These are phyloP conservation scores for Claviceps digitariae DNA, from an alignment of 2,329 filamentous ascomycete genomes.

Conservation along the genomic window DNA sequence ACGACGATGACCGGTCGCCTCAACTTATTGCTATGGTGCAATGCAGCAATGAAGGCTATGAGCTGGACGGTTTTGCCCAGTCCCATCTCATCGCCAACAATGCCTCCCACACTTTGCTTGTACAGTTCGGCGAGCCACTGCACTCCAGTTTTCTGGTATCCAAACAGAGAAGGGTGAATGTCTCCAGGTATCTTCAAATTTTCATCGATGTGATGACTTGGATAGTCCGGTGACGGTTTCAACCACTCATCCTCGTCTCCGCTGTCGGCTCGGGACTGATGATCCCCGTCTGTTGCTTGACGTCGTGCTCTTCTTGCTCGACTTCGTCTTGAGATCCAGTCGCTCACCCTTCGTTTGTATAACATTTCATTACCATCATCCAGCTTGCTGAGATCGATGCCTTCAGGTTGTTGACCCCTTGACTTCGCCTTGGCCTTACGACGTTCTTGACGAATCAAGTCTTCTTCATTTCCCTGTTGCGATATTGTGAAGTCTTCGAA, in stretches of 20 bases:
- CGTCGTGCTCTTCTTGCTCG: slow-evolving; percentile 26
- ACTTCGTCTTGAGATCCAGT: slow-evolving; percentile 51
- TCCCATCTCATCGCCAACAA: slow-evolving; percentile 96
- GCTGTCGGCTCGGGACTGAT: slow-evolving; percentile 25
- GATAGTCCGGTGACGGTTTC: slow-evolving; percentile 69
- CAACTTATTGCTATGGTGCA: slow-evolving; percentile 83
- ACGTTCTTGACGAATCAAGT: slow-evolving; percentile 22
- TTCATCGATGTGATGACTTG: slow-evolving; percentile 62
- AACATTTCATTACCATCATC: slow-evolving; percentile 82
- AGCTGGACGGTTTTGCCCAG: slow-evolving; percentile 77
- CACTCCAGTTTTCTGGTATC: slow-evolving; percentile 94
- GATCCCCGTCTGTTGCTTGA: slow-evolving; percentile 17
- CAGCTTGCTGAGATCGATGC: slow-evolving; percentile 42
- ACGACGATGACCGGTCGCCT: slow-evolving; percentile 80
- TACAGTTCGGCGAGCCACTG: slow-evolving; percentile 94
- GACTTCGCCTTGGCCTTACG: slow-evolving; percentile 30
- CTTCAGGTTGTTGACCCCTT: slow-evolving; percentile 21
- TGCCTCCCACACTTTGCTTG: slow-evolving; percentile 78
- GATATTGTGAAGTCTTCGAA: slow-evolving; percentile 21
- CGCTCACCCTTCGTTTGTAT: slow-evolving; percentile 61
- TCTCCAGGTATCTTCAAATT: slow-evolving; percentile 78
- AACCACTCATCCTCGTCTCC: slow-evolving; percentile 55
- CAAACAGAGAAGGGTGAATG: slow-evolving; percentile 82
- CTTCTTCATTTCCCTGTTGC: slow-evolving; percentile 26
- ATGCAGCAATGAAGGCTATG: slow-evolving; percentile 69